These are phyloP conservation scores for Candida krabiensis DNA, from an alignment of 805 yeast genomes.

Conservation along the genomic window DNA sequence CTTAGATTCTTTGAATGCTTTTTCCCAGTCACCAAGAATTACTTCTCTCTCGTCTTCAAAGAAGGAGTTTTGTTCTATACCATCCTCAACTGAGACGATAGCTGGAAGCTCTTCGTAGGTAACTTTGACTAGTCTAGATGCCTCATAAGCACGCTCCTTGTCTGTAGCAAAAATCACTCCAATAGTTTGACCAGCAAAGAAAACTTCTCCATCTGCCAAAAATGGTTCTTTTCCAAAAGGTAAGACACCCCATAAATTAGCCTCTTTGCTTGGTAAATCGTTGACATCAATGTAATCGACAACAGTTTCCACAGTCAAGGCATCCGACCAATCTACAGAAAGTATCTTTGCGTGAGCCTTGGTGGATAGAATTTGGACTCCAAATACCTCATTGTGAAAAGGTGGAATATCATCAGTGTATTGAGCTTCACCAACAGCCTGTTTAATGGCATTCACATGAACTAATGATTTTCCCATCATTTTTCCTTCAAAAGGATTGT, in stretches of 20 bases:
- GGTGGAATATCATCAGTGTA: constrained; percentile 48
- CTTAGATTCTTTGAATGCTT: constrained; percentile 33
- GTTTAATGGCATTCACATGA: constrained; percentile 46
- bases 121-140: constrained; percentile 41
- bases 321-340: constrained; percentile 39
- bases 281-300: constrained; percentile 41
- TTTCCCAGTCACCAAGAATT: constrained; percentile 41
- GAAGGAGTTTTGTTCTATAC: constrained; percentile 39
- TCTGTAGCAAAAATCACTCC: constrained; percentile 41
- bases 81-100: constrained; percentile 45
- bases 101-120: constrained; percentile 42
- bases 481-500: constrained; percentile 36
- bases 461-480: constrained; percentile 42
- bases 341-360: constrained; percentile 44
- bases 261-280: constrained; percentile 38
- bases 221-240: constrained; percentile 43
- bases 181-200: constrained; percentile 44
- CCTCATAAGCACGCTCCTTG: constrained; percentile 41
- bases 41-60: constrained; percentile 36
- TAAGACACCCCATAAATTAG: constrained; percentile 43
- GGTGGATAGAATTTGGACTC: constrained; percentile 43
- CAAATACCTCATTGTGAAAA: constrained; percentile 40
- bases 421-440: constrained; percentile 47
- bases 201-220: constrained; percentile 43
- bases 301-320: constrained; percentile 39